Percentiles rank a stretch among this genome's conserved stretches.
Conservation (phyloP, 169 alveolate genomes). For the Plasmodium billcollinsi region DNA sequence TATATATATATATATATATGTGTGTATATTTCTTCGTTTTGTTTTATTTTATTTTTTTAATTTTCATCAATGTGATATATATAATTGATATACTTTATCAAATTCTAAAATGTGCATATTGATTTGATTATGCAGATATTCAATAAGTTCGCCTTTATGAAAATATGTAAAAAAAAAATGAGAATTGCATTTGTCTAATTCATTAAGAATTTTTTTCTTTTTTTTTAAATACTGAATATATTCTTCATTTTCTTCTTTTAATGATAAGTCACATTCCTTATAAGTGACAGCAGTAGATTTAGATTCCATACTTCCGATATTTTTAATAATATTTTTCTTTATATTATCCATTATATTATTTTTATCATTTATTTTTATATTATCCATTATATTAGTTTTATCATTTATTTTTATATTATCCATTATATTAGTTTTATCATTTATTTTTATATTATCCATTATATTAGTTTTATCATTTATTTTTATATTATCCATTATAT, state of each 20-base stretch:
- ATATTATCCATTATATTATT: not conserved
- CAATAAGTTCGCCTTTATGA: conserved; percentile 57
- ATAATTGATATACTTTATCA: conserved; percentile 35
- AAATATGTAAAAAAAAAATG: conserved; percentile 41
- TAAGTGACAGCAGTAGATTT: conserved; percentile 31
- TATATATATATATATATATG: too few relatives aligned
- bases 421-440: not conserved
- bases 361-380: not conserved
- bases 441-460: not conserved
- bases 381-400: not conserved
- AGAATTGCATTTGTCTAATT: conserved; percentile 37
- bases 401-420: not conserved
- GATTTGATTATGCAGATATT: conserved; percentile 44
- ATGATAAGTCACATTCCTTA: conserved; percentile 2
- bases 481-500: not conserved
- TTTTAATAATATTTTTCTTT: conserved; percentile 1
- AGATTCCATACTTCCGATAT: conserved; percentile 37
- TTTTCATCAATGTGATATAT: conserved; percentile 14
- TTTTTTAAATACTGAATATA: not conserved
- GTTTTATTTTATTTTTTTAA: too few relatives aligned
- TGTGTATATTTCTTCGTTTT: too few relatives aligned
- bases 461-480: not conserved
- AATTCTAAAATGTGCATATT: conserved; percentile 21
- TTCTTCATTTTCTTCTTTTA: conserved; percentile 10
- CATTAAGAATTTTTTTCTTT: conserved; percentile 25